Conservation (phyloP, 768 basidiomycete species). For the Suillus hirtellus region DNA sequence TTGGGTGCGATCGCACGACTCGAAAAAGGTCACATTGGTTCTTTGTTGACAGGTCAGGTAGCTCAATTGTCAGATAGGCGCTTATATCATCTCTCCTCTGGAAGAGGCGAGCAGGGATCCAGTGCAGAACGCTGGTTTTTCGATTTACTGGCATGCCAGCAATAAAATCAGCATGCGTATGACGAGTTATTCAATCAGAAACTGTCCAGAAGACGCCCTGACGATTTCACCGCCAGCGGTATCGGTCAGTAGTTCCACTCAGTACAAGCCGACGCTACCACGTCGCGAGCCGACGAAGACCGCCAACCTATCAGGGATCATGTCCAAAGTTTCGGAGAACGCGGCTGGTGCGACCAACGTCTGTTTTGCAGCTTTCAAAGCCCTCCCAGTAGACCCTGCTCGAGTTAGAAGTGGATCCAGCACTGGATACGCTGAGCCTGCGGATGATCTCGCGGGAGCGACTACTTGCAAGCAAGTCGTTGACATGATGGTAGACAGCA, state of each 20-base stretch:
- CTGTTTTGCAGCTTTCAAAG: slow-evolving; percentile 77
- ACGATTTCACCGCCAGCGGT: background rate
- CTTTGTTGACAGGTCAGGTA: background rate
- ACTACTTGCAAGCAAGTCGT: slow-evolving; percentile 76
- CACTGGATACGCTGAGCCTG: slow-evolving; percentile 49
- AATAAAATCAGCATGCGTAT: slow-evolving; percentile 69
- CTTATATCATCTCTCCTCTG: slow-evolving; percentile 91
- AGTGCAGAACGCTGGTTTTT: slow-evolving; percentile 85
- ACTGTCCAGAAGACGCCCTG: slow-evolving; percentile 45
- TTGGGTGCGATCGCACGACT: slow-evolving; percentile 77
- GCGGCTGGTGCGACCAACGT: slow-evolving; percentile 38
- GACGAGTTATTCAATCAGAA: slow-evolving; percentile 85
- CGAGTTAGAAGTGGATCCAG: slow-evolving; percentile 42
- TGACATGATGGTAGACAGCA: slow-evolving; percentile 70
- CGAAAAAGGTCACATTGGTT: slow-evolving; percentile 60
- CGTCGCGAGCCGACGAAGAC: slow-evolving; percentile 12
- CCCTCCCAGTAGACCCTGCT: slow-evolving; percentile 69
- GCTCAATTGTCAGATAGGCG: slow-evolving; percentile 49
- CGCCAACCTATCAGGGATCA: slow-evolving; percentile 29
- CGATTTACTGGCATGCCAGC: slow-evolving; percentile 73
- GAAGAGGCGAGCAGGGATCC: slow-evolving; percentile 91
- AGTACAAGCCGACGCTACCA: slow-evolving; percentile 1
- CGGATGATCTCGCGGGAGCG: slow-evolving; percentile 62
- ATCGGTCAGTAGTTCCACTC: background rate
- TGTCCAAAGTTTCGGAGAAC: slow-evolving; percentile 40